Percentiles rank a stretch among this genome's conserved stretches.
Conservation (phyloP, 2,329 filamentous ascomycete genomes). For the Sclerotinia borealis region DNA sequence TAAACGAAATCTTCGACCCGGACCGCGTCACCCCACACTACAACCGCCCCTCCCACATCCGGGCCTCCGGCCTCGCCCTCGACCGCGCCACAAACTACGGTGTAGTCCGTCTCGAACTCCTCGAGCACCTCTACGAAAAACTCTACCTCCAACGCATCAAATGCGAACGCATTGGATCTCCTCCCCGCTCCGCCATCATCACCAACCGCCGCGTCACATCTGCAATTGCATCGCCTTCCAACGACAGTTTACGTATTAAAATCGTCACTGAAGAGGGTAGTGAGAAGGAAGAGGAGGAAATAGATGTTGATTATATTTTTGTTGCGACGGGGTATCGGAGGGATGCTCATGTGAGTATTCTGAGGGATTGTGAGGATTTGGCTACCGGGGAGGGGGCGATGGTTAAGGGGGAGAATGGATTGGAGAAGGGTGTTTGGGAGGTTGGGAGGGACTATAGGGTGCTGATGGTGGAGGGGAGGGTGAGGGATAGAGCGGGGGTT, state of each 20-base stretch:
- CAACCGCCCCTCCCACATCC: slow-evolving; percentile 55
- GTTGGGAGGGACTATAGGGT: slow-evolving; percentile 77
- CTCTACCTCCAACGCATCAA: slow-evolving; percentile 71
- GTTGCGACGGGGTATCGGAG: slow-evolving; percentile 83
- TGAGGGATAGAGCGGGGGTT: slow-evolving; percentile 67
- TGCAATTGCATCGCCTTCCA: slow-evolving; percentile 15
- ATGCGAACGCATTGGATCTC: slow-evolving; percentile 61
- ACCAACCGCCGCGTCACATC: slow-evolving; percentile 54
- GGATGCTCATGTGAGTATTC: slow-evolving; percentile 70
- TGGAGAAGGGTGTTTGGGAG: slow-evolving; percentile 45
- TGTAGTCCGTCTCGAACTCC: slow-evolving; percentile 83
- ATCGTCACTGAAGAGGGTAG: slow-evolving; percentile 37
- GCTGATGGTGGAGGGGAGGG: slow-evolving; percentile 59
- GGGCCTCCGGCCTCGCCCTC: slow-evolving; percentile 52
- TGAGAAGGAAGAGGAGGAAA: slow-evolving; percentile 29
- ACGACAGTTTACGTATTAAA: slow-evolving; percentile 27
- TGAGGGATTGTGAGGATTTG: slow-evolving; percentile 59
- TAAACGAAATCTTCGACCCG: slow-evolving; percentile 96
- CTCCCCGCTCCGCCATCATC: slow-evolving; percentile 80
- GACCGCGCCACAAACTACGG: slow-evolving; percentile 90
- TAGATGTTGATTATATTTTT: slow-evolving; percentile 73
- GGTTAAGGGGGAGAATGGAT: slow-evolving; percentile 31
- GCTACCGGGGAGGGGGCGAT: slow-evolving; percentile 38
- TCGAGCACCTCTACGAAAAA: slow-evolving; percentile 80
- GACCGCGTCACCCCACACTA: slow-evolving; percentile 74